phyloP scores from a whole-genome alignment of 805 yeast species.

The Cyberlindnera amylophila region DNA sequence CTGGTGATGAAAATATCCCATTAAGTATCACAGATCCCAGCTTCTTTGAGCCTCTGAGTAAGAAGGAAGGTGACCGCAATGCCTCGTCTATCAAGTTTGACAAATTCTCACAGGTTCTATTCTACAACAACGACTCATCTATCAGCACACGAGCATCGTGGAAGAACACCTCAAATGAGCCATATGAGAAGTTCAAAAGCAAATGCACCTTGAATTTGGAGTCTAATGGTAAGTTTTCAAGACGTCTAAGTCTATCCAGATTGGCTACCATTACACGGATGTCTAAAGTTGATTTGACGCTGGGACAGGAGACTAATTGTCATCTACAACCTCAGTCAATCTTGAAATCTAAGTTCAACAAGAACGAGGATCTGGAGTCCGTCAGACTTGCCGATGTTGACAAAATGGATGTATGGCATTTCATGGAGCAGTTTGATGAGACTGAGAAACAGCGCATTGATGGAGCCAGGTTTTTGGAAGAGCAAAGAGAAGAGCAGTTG shows the following conservation, averaged over 20 bases:
- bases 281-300: neutral
- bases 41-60: slow-evolving; percentile 6
- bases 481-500: slow-evolving; percentile 12
- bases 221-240: neutral
- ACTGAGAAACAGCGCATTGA: slow-evolving; percentile 11
- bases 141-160: neutral
- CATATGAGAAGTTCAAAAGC: neutral
- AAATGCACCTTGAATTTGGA: neutral
- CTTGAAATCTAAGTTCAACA: slow-evolving; percentile 11
- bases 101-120: slow-evolving; percentile 11
- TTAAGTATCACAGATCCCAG: slow-evolving; percentile 8
- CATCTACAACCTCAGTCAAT: slow-evolving; percentile 8
- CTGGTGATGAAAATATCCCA: slow-evolving; percentile 5
- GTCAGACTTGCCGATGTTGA: slow-evolving; percentile 7
- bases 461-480: slow-evolving; percentile 1
- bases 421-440: slow-evolving; percentile 9
- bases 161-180: neutral
- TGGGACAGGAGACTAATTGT: too few species aligned
- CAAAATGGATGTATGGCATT: slow-evolving; percentile 7
- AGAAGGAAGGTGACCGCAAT: too few species aligned
- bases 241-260: neutral
- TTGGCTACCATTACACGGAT: neutral
- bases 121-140: slow-evolving; percentile 11
- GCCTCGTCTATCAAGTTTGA: slow-evolving; percentile 10
- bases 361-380: slow-evolving; percentile 10